Percentiles rank a stretch among this genome's conserved stretches.
Conservation (phyloP, 2,329 filamentous ascomycete species). For the Magnaporthiopsis poae region DNA sequence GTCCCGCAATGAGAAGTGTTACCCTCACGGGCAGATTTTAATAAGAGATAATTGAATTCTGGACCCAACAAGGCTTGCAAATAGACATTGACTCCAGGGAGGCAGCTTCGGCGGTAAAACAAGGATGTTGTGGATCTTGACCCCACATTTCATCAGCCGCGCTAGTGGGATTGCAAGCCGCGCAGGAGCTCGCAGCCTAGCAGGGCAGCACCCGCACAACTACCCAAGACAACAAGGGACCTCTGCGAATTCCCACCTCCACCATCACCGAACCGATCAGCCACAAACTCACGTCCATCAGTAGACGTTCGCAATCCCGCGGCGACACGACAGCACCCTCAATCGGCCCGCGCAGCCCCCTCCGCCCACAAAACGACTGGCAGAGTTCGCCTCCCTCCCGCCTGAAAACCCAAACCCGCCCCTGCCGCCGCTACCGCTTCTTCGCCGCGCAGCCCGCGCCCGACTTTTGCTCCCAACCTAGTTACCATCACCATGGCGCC, state of each 20-base stretch:
- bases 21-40: too few relatives aligned
- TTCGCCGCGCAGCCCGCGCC: not conserved
- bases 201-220: not conserved
- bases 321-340: not conserved
- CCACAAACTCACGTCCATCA: not conserved
- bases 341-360: not conserved
- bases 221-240: not conserved
- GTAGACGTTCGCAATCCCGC: not conserved
- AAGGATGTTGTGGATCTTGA: not conserved
- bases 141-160: not conserved
- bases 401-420: not conserved
- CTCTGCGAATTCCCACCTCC: not conserved
- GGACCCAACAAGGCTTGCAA: too few relatives aligned
- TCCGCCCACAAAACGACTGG: not conserved
- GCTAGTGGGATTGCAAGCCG: not conserved
- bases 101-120: not conserved
- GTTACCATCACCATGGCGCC: conserved; percentile 60
- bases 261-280: not conserved
- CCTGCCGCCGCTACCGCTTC: not conserved
- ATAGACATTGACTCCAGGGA: not conserved
- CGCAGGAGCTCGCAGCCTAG: not conserved
- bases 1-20: too few relatives aligned
- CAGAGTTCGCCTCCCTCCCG: not conserved
- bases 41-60: not conserved
- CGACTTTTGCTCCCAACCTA: not conserved